Evolutionary conservation across 805 yeast species (phyloP), one percentile per base, ranked within the genome.

Genomic region (Suhomyces sp.): DNA sequence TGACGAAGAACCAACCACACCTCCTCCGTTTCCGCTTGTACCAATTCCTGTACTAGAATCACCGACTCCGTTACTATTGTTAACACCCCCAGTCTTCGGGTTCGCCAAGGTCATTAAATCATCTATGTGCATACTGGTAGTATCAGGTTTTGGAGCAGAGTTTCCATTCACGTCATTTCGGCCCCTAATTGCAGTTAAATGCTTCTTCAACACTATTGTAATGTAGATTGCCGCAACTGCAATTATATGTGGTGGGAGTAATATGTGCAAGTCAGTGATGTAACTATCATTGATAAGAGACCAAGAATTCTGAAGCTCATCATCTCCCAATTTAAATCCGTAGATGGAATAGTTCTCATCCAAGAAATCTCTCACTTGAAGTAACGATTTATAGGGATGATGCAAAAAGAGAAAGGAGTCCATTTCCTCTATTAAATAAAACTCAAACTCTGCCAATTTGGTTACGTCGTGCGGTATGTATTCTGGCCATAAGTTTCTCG

Each of bases 381-480:
- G 56, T 40, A 84, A 59, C 2, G 87, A 72, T 41, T 73, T 67
- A 56, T 84, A 84, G 0, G 93, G 93, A 53, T 83, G 93, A 52
- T 83, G 86, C 2, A 83, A 70, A n/a, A 83, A 68, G 42, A 85
- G 51, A 51, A 70, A 82, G 60, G 83, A 70, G 51, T 83, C 78
- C 62, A 93, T 69, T 56, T 90, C 98, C 50, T 88, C 97, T 13
- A 93, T 81, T 28, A 93, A 58, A 54, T 91, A 93, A 56, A 93
- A 93, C 60, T 93, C 98, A 61, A 95, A 86, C 55, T 93, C 98
- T 0, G 98, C 97, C 11, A 93, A 69, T 51, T 86, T 87, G 19
- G 95, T 83, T 12, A 88, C 77, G 56, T 91, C 98, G 39, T 84
- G 88, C 0, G 97, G 95, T 23, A 91, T 82, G 50, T 81, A 87